Base-by-base conservation (phyloP, 2,329 filamentous ascomycete genomes). In the Aspergillus fischeri region DNA sequence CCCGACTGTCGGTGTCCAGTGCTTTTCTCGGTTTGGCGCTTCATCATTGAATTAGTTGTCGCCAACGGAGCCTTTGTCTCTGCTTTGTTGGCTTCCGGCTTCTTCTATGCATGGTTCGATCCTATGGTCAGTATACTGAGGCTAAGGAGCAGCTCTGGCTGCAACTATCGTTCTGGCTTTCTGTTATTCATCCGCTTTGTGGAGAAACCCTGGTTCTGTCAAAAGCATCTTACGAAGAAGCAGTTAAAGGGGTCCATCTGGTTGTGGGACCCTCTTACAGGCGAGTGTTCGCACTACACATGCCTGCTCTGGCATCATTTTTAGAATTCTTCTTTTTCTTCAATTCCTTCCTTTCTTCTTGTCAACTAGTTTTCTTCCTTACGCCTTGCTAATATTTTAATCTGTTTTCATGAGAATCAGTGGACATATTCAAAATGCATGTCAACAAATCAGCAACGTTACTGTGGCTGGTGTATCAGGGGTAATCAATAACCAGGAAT, bases 91-190 rank as follows among this genome's bases (percentile, higher is more conserved):
- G 54, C 27, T 49, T 59, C 45, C 32, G 47, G 58, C 53, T 56
- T 61, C 59, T 60, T 63, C 24, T 57, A 58, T 69, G 68, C 68
- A 70, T 71, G 59, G 67, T 60, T 69, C 65, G 69, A 67, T 66
- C 65, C 67, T 67, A 63, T 49, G 69, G 63, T 66, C 60, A 64
- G 56, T 65, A 63, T 64, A 57, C 21, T 27, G 59, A 59, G 56
- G 59, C 54, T 42, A 42, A 29, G 21, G 47, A 60, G 54, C 49
- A 32, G 54, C 51, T 6, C 45, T 52, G 51, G 27, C 54, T 60
- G 44, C 49, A 55, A 49, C 27, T 55, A 60, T 58, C 35, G 53
- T 56, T 49, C 55, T 41, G 48, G 48, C 45, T 58, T 60, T 57
- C 51, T 55, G 56, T 63, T 59, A 42, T 54, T 59, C 48, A 28